A percentile compares a stretch with the other conserved stretches of the same genome.
Conservation (phyloP, 2,329 filamentous ascomycete genomes). For the Ophiostoma ips region DNA sequence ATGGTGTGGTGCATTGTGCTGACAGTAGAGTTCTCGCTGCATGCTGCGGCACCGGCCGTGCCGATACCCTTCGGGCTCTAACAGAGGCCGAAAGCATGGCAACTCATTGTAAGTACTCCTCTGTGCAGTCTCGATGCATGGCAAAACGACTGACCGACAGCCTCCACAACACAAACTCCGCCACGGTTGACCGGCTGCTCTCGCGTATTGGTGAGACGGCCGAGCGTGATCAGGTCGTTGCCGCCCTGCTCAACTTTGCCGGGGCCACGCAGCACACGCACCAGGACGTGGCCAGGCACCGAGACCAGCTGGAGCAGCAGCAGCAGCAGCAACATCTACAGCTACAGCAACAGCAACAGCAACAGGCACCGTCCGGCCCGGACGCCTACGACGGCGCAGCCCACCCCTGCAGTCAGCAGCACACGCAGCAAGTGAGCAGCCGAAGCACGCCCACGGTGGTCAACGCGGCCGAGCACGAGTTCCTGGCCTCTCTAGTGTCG, state of each 20-base stretch:
- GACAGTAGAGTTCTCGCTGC: slow-evolving; percentile 8
- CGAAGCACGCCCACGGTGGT: not conserved
- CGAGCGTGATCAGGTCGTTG: slow-evolving; percentile 15
- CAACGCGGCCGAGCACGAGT: slow-evolving; percentile 6
- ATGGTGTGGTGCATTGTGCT: too few relatives aligned
- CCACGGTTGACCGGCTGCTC: slow-evolving; percentile 16
- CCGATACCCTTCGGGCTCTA: slow-evolving; percentile 13
- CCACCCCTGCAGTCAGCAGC: not conserved
- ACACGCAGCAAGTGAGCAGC: not conserved
- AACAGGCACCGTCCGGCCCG: not conserved
- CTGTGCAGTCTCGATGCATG: not conserved
- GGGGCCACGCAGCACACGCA: slow-evolving; percentile 5
- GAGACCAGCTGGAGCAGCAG: not conserved
- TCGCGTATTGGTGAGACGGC: slow-evolving; percentile 15
- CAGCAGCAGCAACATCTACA: not conserved
- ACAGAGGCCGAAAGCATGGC: slow-evolving; percentile 14
- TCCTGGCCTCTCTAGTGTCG: slow-evolving; percentile 12
- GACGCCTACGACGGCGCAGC: not conserved
- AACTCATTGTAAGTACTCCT: slow-evolving; percentile 10
- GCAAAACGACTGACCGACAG: not conserved
- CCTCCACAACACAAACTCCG: slow-evolving; percentile 12
- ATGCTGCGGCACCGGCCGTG: slow-evolving; percentile 9
- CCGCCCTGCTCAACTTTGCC: slow-evolving; percentile 13
- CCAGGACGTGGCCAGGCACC: not conserved
- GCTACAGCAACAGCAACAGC: not conserved